Evolutionary conservation across 768 basidiomycete species (phyloP), one percentile per base, ranked within the genome.

Genomic region (Collybia mongolica): DNA sequence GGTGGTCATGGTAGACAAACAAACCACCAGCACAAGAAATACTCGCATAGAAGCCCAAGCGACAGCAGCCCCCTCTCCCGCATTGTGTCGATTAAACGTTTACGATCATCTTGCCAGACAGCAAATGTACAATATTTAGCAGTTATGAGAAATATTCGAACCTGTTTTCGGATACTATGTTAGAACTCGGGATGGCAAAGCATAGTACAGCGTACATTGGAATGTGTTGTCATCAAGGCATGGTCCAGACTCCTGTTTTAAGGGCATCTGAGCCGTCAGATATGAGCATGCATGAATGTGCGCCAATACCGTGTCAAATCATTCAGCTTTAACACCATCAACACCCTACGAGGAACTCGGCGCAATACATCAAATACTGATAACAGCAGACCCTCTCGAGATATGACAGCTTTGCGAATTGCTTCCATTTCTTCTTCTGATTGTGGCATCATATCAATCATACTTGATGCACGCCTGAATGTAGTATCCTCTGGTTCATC

Each of bases 321-420:
- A 55, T 95, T 97, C 58, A 91, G 62, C 62, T 90, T 94, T 54
- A 93, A 66, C 36, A 89, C 83, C 90, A 91, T 91, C 39, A 92
- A 64, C 12, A 92, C 87, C 55, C 86, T 76, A 58, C 92, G 74
- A 2, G 97, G 97, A 3, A 98, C 83, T 23, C 86, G 79, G 41
- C 97, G 76, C 19, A 99, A 70, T 37, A 99, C 83, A 62, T 91
- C 86, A 56, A 99, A 90, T 39, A 99, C 86, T 7, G 88, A 90
- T 19, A 85, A 59, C 15, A 99, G 74, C 26, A 98, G 57, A 0
- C 93, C 95, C 56, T 97, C 94, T 41, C 80, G 75, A 57, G 85
- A 78, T 48, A 92, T 74, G 50, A 98, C 89, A 3, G 94, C 93
- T 48, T 81, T 80, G 40, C 94, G 76, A 55, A 98, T 86, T 18